Percentiles rank a stretch among this genome's conserved stretches.
Conservation (phyloP, 345 rosid genomes). For the Rhizophora apiculata region DNA sequence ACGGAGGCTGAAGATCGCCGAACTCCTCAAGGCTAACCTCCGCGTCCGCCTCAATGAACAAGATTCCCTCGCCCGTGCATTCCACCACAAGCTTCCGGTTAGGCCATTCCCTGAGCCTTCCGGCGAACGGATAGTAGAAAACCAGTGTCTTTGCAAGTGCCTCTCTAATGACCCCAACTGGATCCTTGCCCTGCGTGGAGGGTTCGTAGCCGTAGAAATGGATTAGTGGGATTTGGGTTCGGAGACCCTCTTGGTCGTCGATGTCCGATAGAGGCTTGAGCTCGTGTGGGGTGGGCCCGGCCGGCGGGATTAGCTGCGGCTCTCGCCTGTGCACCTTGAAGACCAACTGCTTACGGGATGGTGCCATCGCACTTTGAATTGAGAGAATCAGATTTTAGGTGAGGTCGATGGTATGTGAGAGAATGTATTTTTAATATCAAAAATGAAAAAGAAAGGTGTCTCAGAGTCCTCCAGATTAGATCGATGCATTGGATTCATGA, state of each 20-base stretch:
- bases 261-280: constrained; percentile 22
- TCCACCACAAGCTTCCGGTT: constrained; percentile 19
- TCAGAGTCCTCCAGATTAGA: no score
- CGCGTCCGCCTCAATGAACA: constrained; percentile 22
- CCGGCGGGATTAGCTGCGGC: constrained; percentile 6
- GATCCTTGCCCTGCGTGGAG: constrained; percentile 14
- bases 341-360: background rate
- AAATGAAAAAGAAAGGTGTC: no score
- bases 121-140: constrained; percentile 22
- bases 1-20: constrained; percentile 23
- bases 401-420: no score
- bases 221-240: constrained; percentile 7
- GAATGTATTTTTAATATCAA: no score
- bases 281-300: constrained; percentile 21
- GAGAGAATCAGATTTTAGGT: no score
- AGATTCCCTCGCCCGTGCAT: constrained; percentile 21
- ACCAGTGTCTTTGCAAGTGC: constrained; percentile 17
- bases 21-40: constrained; percentile 14
- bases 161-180: background rate
- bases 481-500: no score
- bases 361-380: background rate
- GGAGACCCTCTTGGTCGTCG: constrained; percentile 21
- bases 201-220: constrained; percentile 2
- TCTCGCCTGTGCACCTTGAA: constrained; percentile 19
- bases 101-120: constrained; percentile 20